Base-by-base conservation (phyloP, 768 basidiomycete species). In the Lactarius hengduanensis region DNA sequence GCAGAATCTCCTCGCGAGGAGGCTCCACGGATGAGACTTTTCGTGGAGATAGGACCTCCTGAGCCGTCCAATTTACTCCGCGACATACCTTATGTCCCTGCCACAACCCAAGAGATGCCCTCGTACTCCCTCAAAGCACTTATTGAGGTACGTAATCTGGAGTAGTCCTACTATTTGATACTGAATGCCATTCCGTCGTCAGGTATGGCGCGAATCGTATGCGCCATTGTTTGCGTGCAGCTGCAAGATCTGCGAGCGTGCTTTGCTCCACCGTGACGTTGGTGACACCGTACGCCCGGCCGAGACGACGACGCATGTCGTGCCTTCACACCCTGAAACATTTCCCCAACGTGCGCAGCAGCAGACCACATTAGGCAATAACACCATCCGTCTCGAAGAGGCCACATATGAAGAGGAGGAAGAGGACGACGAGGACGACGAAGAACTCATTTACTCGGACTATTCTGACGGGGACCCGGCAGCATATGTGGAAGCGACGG, bases 131-230 rank as follows among this genome's bases (percentile, higher is more conserved):
- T 69, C 18, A 59, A 90, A 30, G 80, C 86, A 1, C 76, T 90
- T 47, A 82, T 77, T 76, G 72, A 70, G 57, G 89, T 90, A 70
- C 62, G 86, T 81, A 38, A 57, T 47, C 40, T 30, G 1, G 22
- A 26, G n/a, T 57, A 30, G 22, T 57, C 16, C 3, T 4, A 34
- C 47, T 63, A 56, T 45, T 20, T 30, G 28, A 47, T 53, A 8
- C 9, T 20, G 34, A 18, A 54, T 56, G 63, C 34, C 70, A 61
- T 32, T 59, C 70, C 57, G 53, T 34, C 55, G 53, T 36, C 72
- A 91, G 89, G 80, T 84, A 10, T 91, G 90, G 90, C 81, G 87
- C 45, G 89, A 91, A 65, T 90, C 88, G 0, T 90, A 86, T 73
- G 80, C 83, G 4, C 89, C 88, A 0, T 69, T 91, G 53, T 91